Evolutionary conservation across 2,329 filamentous ascomycete species (phyloP).

Genomic region (Ophiostoma ulmi): DNA sequence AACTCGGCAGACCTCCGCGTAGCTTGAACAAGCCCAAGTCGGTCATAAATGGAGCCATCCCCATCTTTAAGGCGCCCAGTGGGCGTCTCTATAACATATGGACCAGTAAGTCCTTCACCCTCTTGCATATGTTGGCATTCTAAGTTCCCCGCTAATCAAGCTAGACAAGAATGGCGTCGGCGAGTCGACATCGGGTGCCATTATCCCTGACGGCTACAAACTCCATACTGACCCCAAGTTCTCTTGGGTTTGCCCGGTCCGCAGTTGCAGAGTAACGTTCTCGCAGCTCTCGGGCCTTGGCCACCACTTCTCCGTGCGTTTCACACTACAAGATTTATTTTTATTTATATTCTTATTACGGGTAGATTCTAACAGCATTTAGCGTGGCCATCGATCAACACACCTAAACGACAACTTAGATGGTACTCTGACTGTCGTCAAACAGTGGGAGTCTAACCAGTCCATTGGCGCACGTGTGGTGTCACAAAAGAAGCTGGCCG

Average conservation of each 20-base stretch:
- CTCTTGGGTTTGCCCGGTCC: slow-evolving; percentile 9
- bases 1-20: neutral
- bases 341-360: neutral
- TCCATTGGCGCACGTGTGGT: neutral
- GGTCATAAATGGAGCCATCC: neutral
- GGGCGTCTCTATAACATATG: neutral
- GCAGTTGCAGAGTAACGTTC: neutral
- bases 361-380: neutral
- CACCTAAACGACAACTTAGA: slow-evolving; percentile 16
- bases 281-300: slow-evolving; percentile 1
- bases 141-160: neutral
- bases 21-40: neutral
- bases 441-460: neutral
- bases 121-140: neutral
- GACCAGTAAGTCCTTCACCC: neutral
- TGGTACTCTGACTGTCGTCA: slow-evolving; percentile 10
- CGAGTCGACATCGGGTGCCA: neutral
- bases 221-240: neutral
- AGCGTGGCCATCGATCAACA: neutral
- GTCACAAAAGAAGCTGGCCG: neutral
- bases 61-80: neutral
- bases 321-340: neutral
- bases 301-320: slow-evolving; percentile 10
- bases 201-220: slow-evolving; percentile 15
- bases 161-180: neutral